Percentiles rank a stretch among this genome's conserved stretches.
Evolutionary conservation across 148 eudicot species (phyloP).

Genomic region (Silene conica): DNA sequence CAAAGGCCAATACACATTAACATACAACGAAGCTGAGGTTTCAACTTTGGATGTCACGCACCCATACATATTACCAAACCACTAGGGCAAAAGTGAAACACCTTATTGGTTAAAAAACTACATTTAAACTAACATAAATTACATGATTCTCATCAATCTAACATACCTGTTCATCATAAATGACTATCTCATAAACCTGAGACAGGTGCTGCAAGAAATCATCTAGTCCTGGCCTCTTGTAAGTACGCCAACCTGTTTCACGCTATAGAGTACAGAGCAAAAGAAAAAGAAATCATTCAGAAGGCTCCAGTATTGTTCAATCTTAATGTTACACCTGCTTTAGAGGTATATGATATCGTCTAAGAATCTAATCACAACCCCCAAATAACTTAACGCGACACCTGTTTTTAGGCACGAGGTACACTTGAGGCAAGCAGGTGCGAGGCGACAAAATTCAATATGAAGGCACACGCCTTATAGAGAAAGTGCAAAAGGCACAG

Average conservation of each 20-base stretch:
- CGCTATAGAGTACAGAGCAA: constrained; percentile 39
- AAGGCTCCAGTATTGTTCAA: not conserved
- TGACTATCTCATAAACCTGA: constrained; percentile 57
- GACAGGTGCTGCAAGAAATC: constrained; percentile 64
- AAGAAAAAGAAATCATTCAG: constrained; percentile 7
- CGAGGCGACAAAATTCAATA: not conserved
- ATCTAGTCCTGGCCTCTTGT: constrained; percentile 82
- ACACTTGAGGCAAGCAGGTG: not conserved
- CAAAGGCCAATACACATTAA: not conserved
- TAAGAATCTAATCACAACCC: not conserved
- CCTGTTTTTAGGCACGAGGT: not conserved
- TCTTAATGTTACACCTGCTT: not conserved
- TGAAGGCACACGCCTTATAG: not conserved
- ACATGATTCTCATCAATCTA: constrained; percentile 10
- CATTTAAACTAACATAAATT: not conserved
- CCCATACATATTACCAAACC: not conserved
- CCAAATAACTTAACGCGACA: not conserved
- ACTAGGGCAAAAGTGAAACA: not conserved
- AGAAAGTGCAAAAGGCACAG: not conserved
- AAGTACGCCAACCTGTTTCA: constrained; percentile 80
- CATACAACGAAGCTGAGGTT: not conserved
- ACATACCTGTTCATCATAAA: constrained; percentile 58
- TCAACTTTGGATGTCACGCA: not conserved
- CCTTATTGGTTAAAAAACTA: not conserved
- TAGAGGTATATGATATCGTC: not conserved